Percentiles rank a stretch among this genome's conserved stretches.
Evolutionary conservation across 768 basidiomycete genomes (phyloP).

Genomic region (Tylopilus vinaceipallidus): DNA sequence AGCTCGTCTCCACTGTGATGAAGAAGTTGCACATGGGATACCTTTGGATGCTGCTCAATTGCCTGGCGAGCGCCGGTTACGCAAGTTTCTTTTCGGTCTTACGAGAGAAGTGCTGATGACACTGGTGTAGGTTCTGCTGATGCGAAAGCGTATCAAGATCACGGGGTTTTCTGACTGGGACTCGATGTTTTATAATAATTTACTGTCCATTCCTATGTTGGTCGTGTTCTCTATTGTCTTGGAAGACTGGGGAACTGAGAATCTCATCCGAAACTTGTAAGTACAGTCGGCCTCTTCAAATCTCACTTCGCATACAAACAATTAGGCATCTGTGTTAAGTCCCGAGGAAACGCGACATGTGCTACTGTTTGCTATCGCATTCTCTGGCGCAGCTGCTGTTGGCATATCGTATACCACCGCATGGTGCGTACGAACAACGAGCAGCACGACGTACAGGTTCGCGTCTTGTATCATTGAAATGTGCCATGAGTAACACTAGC

Average conservation of each 20-base stretch:
- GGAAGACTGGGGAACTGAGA: conserved; percentile 87
- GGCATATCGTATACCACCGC: conserved; percentile 98
- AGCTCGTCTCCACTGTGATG: conserved; percentile 45
- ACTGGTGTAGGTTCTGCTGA: conserved; percentile 72
- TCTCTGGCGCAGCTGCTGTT: conserved; percentile 97
- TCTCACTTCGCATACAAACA: not conserved
- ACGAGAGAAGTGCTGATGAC: conserved; percentile 1
- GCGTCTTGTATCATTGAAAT: conserved; percentile 13
- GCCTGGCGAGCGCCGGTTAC: conserved; percentile 85
- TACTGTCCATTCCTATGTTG: conserved; percentile 91
- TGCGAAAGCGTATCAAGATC: conserved; percentile 94
- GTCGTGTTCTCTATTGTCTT: conserved; percentile 75
- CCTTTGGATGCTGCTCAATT: conserved; percentile 96
- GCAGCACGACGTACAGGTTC: conserved; percentile 97
- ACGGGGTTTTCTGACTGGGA: conserved; percentile 99
- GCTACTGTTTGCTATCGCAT: conserved; percentile 83
- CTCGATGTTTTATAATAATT: conserved; percentile 98
- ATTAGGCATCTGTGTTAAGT: conserved; percentile 41
- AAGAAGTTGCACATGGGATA: conserved; percentile 76
- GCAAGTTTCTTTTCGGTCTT: conserved; percentile 44
- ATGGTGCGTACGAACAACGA: conserved; percentile 95
- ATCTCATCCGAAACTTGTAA: conserved; percentile 84
- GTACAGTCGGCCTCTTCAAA: conserved; percentile 27
- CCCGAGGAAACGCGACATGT: conserved; percentile 77
- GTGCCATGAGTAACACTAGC: conserved; percentile 7